A percentile compares a stretch with the other conserved stretches of the same genome.
Conservation (phyloP, 176 grass and related monocot genomes). For the Alopecurus myosuroides region DNA sequence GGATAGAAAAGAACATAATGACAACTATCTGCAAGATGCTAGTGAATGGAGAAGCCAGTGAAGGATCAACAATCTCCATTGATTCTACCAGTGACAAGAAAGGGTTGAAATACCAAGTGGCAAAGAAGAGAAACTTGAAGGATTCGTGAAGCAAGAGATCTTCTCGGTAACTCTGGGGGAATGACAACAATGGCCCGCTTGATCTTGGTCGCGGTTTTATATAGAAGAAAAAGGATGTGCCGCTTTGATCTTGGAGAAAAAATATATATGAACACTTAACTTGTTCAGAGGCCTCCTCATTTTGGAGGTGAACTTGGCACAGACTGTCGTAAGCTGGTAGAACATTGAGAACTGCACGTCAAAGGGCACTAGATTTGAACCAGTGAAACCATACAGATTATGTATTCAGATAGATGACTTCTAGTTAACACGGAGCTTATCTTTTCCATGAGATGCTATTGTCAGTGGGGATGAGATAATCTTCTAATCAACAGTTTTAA, state of each 20-base stretch:
- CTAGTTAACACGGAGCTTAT: conserved; percentile 19
- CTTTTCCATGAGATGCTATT: conserved; percentile 51
- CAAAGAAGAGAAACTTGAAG: not conserved
- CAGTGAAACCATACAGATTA: not conserved
- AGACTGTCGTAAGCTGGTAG: conserved; percentile 47
- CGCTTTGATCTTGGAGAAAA: not conserved
- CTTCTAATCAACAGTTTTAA: conserved; percentile 41
- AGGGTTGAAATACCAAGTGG: not conserved
- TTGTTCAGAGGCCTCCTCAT: conserved; percentile 28
- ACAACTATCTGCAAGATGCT: not conserved
- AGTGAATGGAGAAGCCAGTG: not conserved
- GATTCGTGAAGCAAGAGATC: not conserved
- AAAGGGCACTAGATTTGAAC: not conserved
- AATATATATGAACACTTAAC: conserved; percentile 27
- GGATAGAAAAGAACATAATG: not conserved
- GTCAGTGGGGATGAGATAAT: conserved; percentile 49
- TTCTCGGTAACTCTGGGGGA: not conserved
- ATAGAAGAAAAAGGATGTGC: not conserved
- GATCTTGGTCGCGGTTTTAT: not conserved
- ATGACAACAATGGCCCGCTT: not conserved
- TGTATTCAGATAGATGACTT: not conserved
- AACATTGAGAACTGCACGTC: conserved; percentile 44
- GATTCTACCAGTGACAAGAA: not conserved
- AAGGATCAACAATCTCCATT: not conserved
- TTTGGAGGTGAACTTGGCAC: conserved; percentile 43